Base-by-base conservation (phyloP, 768 basidiomycete species). In the Mrakia gelida region DNA sequence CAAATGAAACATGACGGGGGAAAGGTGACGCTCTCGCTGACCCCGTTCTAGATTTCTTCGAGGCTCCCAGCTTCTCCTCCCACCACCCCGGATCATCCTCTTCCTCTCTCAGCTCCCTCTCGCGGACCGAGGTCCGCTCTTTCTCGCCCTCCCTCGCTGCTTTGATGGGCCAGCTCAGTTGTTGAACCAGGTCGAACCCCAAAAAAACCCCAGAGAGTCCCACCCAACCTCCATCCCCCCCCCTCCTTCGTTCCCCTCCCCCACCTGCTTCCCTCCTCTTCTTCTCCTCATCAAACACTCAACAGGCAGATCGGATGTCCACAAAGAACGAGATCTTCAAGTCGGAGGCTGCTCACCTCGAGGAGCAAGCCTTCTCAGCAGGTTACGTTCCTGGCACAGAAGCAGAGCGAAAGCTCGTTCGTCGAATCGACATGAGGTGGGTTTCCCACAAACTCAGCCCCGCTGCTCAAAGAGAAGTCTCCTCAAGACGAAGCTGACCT, bases 361-460 rank as follows among this genome's bases (percentile, higher is more conserved):
- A 70, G 67, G 67, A 70, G 9, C 41, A 41, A 45, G 67, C 67
- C 13, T 70, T 70, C 67, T 70, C 67, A 11, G 67, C 67, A 21
- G 67, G 67, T 23, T 83, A 83, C 67, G 74, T 76, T 26, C 83
- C 83, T 8, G 80, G 80, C 9, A 80, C 82, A 8, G 79, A 49
- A 4, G 83, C 63, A 5, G 83, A 83, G 75, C 81, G 81, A 71
- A 67, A 59, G 7, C 76, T 83, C 13, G 78, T 83, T 5, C 45
- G 82, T 32, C 81, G 81, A 65, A 82, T 83, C 62, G 83, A 83
- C 78, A 78, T 75, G 68, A 79, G 80, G 59, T 80, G 82, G 30
- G 75, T 83, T 73, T 82, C 13, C 28, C n/a, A 7, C 11, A 9
- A 8, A 10, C 59, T 28, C 28, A 5, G 23, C 54, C 59, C 59